Conservation (phyloP, 176 grass and related monocot species). For the Triticum urartu region DNA sequence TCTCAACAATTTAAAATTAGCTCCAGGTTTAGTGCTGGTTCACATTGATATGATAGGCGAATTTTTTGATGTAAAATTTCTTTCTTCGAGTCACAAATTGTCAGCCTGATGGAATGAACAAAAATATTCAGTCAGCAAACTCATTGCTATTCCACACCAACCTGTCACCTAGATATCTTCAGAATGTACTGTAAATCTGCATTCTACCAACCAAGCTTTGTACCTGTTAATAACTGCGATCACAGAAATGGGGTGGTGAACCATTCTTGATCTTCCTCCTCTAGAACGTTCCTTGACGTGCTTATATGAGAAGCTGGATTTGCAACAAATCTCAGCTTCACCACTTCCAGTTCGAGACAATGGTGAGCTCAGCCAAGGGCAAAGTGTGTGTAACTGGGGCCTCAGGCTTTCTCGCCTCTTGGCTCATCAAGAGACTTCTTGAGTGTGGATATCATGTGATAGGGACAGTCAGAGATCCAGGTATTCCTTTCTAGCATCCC, state of each 20-base stretch:
- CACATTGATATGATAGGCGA: not conserved
- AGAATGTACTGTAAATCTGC: slow-evolving; percentile 22
- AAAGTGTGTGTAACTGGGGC: slow-evolving; percentile 90
- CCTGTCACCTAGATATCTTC: slow-evolving; percentile 33
- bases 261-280: slow-evolving; percentile 34
- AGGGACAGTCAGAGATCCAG: slow-evolving; percentile 80
- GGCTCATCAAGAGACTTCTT: slow-evolving; percentile 76
- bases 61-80: not conserved
- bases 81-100: not conserved
- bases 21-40: not conserved
- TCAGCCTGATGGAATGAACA: not conserved
- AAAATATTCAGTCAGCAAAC: slow-evolving; percentile 1
- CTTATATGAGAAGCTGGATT: slow-evolving; percentile 35
- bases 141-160: slow-evolving; percentile 14
- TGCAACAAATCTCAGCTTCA: slow-evolving; percentile 11
- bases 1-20: not conserved
- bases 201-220: slow-evolving; percentile 37
- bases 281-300: slow-evolving; percentile 7
- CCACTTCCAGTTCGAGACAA: slow-evolving; percentile 14
- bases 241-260: slow-evolving; percentile 1
- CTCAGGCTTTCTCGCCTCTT: slow-evolving; percentile 76
- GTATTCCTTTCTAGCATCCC: slow-evolving; percentile 16
- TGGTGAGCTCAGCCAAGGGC: slow-evolving; percentile 48
- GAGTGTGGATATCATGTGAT: slow-evolving; percentile 68
- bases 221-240: not conserved